Evolutionary conservation across 2,329 filamentous ascomycete genomes (phyloP).

Genomic region (Colletotrichum melonis): DNA sequence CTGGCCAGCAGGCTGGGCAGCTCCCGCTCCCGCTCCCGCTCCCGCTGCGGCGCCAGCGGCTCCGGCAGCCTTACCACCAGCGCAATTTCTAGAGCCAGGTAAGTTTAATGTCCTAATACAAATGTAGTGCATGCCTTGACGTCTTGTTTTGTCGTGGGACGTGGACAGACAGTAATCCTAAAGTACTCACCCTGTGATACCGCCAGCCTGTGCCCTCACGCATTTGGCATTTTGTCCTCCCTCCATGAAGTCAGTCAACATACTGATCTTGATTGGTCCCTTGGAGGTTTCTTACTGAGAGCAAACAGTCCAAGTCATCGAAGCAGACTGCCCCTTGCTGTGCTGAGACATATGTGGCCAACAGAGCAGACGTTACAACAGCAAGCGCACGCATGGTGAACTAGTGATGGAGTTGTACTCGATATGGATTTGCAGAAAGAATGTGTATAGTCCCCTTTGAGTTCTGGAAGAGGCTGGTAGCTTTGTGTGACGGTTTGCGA

Average conservation of each 20-base stretch:
- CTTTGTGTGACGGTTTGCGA: background rate
- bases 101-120: background rate
- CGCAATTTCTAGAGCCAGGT: background rate
- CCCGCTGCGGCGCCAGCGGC: background rate
- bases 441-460: background rate
- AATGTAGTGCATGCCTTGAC: background rate
- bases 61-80: background rate
- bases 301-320: constrained; percentile 26
- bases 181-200: constrained; percentile 17
- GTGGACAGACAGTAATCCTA: background rate
- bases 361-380: constrained; percentile 23
- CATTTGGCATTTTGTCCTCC: constrained; percentile 30
- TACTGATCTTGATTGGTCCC: background rate
- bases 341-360: constrained; percentile 21
- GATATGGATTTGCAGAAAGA: background rate
- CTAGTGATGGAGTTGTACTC: background rate
- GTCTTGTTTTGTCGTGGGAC: background rate
- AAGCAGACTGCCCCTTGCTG: constrained; percentile 29
- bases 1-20: background rate
- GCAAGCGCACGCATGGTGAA: constrained; percentile 18
- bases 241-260: background rate
- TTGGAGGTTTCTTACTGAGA: background rate
- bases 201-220: constrained; percentile 24
- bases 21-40: background rate
- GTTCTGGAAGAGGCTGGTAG: background rate